Base-by-base conservation (phyloP, 2,329 filamentous ascomycete species). In the Pochonia chlamydosporia region DNA sequence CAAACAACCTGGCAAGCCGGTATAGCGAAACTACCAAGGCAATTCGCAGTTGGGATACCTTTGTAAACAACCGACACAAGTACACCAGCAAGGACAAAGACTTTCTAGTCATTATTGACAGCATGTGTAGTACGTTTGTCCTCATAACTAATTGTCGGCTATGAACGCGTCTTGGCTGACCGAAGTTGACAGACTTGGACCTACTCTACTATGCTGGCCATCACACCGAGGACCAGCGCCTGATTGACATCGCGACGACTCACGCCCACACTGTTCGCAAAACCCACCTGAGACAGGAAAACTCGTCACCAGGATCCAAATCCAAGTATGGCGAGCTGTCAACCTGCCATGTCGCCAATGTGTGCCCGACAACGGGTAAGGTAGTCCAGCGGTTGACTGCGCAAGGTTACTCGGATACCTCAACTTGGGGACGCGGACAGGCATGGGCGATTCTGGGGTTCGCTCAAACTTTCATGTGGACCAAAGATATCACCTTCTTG, bases 391-490 rank as follows among this genome's bases (percentile, higher is more conserved):
- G 63, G 9, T 59, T 68, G 49, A 77, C 73, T 0, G 68, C 67
- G 9, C 74, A 78, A 49, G 74, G 74, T 2, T 70, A 69, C 54
- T 53, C 57, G 3, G 65, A 72, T 42, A 53, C 62, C 11, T 75
- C 70, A 0, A 75, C 71, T 0, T 77, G 74, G 74, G 60, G 67
- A 1, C 63, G 74, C 2, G 74, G 74, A 0, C 74, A 77, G 47
- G 68, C 71, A 0, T 78, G 73, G 73, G 66, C 65, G 0, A 69
- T 76, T 7, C 58, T 74, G 36, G 73, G 73, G 0, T 76, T 72
- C 44, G 63, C 71, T 1, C 73, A 76, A 50, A 71, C 69, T 0
- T 76, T 74, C 47, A 60, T 55, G 20, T 41, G 39, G 39, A 41
- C 39, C 21, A 69, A 68, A 14, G 64, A 72, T 3, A 21, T 49